These are phyloP conservation scores for Penicillium arizonense DNA, from an alignment of 495 filamentous ascomycete genomes.

Conservation along the genomic window DNA sequence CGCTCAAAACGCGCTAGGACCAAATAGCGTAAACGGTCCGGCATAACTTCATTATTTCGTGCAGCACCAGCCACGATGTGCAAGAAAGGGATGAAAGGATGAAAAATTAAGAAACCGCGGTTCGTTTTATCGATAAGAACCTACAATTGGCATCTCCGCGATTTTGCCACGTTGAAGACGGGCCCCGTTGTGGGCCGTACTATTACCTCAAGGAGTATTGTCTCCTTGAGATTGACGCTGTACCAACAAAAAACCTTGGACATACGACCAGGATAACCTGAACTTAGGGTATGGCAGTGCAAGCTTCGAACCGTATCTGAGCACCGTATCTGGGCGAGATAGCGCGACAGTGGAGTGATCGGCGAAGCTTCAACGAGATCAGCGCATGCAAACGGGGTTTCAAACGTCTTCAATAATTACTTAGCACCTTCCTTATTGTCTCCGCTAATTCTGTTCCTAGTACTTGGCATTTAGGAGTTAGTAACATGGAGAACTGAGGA, in stretches of 20 bases:
- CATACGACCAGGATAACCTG: background rate
- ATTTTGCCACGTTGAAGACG: slow-evolving; percentile 24
- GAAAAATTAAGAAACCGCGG: background rate
- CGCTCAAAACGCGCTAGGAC: background rate
- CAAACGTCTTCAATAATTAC: background rate
- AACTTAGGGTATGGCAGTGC: no score
- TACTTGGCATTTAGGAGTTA: no score
- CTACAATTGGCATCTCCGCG: slow-evolving; percentile 6
- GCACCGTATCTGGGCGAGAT: background rate
- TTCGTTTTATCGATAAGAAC: slow-evolving; percentile 3
- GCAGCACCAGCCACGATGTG: slow-evolving; percentile 5
- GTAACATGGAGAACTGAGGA: no score
- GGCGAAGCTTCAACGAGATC: slow-evolving; percentile 13
- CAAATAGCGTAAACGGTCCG: background rate
- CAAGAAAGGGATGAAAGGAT: background rate
- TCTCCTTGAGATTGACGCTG: no score
- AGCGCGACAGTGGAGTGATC: slow-evolving; percentile 14
- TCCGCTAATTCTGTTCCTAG: background rate
- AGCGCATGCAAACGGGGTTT: slow-evolving; percentile 5
- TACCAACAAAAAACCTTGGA: background rate
- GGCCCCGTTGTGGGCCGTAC: slow-evolving; percentile 12
- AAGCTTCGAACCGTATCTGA: no score
- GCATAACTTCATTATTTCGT: slow-evolving; percentile 4
- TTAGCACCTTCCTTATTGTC: background rate
- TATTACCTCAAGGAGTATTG: slow-evolving; percentile 4